These are phyloP conservation scores for Candida gorgasii DNA, from an alignment of 805 yeast species.

Conservation along the genomic window DNA sequence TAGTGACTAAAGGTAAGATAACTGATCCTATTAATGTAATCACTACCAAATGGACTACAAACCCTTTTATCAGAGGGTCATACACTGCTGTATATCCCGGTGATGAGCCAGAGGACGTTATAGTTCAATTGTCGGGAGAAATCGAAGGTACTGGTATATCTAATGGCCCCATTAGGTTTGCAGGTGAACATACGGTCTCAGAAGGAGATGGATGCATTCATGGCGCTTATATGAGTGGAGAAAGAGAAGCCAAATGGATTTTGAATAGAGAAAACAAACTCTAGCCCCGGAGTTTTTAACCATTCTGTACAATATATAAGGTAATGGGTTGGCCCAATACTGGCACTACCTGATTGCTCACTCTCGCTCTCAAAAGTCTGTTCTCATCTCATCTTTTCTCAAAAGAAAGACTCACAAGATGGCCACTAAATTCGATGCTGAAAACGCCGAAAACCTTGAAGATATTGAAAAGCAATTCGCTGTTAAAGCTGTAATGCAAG, in stretches of 20 bases:
- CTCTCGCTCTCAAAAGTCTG: background rate
- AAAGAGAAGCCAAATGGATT: conserved; percentile 52
- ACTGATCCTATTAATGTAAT: conserved; percentile 37
- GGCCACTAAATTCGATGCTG: conserved; percentile 67
- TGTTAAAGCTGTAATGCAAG: conserved; percentile 94
- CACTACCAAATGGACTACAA: conserved; percentile 73
- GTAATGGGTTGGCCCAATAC: background rate
- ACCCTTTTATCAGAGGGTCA: conserved; percentile 79
- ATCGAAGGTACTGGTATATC: conserved; percentile 30
- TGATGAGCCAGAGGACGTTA: conserved; percentile 66
- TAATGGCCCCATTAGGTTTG: conserved; percentile 64
- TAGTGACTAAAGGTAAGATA: conserved; percentile 19
- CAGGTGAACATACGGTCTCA: conserved; percentile 85
- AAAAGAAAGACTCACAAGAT: conserved; percentile 15
- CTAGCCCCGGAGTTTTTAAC: too few species aligned
- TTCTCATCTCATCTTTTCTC: background rate
- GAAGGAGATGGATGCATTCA: conserved; percentile 93
- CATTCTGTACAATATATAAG: too few species aligned
- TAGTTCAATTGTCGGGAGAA: conserved; percentile 57
- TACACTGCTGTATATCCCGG: conserved; percentile 71
- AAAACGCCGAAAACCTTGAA: conserved; percentile 90
- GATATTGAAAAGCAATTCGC: conserved; percentile 94
- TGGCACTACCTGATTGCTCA: background rate
- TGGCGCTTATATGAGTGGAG: conserved; percentile 84
- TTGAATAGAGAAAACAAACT: conserved; percentile 1